These are phyloP conservation scores for Ambrosiella cleistominuta DNA, from an alignment of 2,329 filamentous ascomycete species.

Conservation along the genomic window DNA sequence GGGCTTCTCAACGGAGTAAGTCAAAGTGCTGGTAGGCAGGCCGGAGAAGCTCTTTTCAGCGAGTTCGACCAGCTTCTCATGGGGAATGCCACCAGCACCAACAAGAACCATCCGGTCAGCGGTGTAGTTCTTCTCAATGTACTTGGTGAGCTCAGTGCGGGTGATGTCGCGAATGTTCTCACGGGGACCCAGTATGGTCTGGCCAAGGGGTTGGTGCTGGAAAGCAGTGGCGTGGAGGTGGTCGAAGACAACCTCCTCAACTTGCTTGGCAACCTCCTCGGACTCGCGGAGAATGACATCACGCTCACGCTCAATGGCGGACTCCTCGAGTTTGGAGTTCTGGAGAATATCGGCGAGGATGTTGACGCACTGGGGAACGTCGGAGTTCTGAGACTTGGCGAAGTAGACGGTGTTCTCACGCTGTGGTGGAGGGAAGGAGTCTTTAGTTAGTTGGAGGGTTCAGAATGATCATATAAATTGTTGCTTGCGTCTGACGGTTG, in stretches of 20 bases:
- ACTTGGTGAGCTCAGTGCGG: slow-evolving; percentile 75
- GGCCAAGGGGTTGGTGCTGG: slow-evolving; percentile 88
- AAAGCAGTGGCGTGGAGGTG: slow-evolving; percentile 96
- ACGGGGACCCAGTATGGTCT: slow-evolving; percentile 92
- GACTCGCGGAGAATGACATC: slow-evolving; percentile 98
- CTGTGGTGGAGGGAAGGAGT: slow-evolving; percentile 25
- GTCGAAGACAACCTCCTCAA: slow-evolving; percentile 98
- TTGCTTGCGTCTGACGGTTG: not conserved
- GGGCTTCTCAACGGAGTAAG: slow-evolving; percentile 62
- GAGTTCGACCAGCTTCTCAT: slow-evolving; percentile 84
- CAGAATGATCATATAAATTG: not conserved
- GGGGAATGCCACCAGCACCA: slow-evolving; percentile 81
- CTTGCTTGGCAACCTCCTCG: slow-evolving; percentile 98
- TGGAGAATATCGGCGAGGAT: slow-evolving; percentile 98
- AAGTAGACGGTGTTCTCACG: slow-evolving; percentile 99
- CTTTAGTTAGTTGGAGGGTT: slow-evolving; percentile 6
- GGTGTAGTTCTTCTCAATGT: slow-evolving; percentile 99
- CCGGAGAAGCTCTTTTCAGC: slow-evolving; percentile 88
- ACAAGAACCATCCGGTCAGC: slow-evolving; percentile 99
- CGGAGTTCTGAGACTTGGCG: slow-evolving; percentile 96
- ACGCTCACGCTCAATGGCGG: slow-evolving; percentile 89
- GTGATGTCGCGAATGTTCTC: slow-evolving; percentile 97
- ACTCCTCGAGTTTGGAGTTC: slow-evolving; percentile 91
- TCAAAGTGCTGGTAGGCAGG: slow-evolving; percentile 58
- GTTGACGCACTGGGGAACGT: slow-evolving; percentile 90